These are phyloP conservation scores for Carex littledalei DNA, from an alignment of 176 grass and related monocot genomes.

Conservation along the genomic window DNA sequence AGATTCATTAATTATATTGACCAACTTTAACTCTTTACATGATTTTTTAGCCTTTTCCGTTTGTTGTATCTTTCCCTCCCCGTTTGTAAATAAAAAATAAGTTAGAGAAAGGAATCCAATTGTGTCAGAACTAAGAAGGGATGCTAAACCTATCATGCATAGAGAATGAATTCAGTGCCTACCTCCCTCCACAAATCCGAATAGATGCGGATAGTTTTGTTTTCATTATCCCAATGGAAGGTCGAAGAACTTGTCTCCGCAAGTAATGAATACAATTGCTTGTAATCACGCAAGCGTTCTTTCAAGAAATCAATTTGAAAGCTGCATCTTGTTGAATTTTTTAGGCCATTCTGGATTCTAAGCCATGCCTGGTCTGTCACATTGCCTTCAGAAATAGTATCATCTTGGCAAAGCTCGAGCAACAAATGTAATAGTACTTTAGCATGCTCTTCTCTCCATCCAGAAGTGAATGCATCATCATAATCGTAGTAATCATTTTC, in stretches of 20 bases:
- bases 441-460: not conserved
- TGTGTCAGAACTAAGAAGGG: too few species aligned
- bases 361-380: not conserved
- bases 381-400: not conserved
- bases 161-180: not conserved
- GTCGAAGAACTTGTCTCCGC: not conserved
- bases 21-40: too few species aligned
- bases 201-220: not conserved
- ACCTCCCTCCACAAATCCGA: not conserved
- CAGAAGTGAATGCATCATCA: not conserved
- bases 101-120: too few species aligned
- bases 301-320: not conserved
- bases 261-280: not conserved
- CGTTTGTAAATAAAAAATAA: too few species aligned
- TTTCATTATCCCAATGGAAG: not conserved
- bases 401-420: not conserved
- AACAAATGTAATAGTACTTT: not conserved
- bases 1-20: too few species aligned
- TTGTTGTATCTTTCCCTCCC: too few species aligned
- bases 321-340: not conserved
- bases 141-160: too few species aligned
- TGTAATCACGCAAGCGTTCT: not conserved
- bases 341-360: not conserved
- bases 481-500: not conserved
- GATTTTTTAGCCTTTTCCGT: too few species aligned